phyloP scores from a whole-genome alignment of 257 asterid species.

The Asclepias syriaca region DNA sequence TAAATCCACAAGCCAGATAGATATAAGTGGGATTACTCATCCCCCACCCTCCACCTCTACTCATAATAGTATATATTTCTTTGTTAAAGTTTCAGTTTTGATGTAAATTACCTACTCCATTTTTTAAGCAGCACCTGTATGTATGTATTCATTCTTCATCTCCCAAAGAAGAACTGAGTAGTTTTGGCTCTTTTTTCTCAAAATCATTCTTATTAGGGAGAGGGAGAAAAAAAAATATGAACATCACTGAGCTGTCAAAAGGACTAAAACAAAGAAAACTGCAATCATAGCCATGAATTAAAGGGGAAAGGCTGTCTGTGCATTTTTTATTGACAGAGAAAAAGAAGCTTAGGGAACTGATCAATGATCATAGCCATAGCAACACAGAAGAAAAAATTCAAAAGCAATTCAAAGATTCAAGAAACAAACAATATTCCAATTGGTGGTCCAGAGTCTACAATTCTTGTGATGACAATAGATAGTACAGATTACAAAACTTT shows the following conservation, averaged over 20 bases:
- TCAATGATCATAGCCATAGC: background rate
- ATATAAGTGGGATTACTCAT: background rate
- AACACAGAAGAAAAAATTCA: background rate
- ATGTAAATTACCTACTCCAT: constrained; percentile 1
- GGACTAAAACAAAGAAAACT: background rate
- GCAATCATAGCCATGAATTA: background rate
- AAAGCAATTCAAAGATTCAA: constrained; percentile 1
- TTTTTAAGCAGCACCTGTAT: background rate
- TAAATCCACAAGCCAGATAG: constrained; percentile 32
- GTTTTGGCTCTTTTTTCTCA: background rate
- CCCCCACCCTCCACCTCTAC: too few relatives aligned
- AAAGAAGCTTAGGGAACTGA: background rate
- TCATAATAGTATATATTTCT: too few relatives aligned
- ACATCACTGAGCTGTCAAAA: background rate
- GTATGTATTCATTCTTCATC: background rate
- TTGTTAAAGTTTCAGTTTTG: background rate
- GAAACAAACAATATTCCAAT: background rate
- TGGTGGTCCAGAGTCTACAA: background rate
- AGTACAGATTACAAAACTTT: background rate
- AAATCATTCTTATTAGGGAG: background rate
- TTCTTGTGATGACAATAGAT: background rate
- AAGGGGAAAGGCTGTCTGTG: background rate
- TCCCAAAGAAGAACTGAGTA: background rate
- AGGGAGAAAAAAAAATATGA: background rate
- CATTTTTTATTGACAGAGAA: background rate